Percentiles rank a stretch among this genome's conserved stretches.
Evolutionary conservation across 169 alveolate species (phyloP).

Genomic region (Eimeria brunetti): DNA sequence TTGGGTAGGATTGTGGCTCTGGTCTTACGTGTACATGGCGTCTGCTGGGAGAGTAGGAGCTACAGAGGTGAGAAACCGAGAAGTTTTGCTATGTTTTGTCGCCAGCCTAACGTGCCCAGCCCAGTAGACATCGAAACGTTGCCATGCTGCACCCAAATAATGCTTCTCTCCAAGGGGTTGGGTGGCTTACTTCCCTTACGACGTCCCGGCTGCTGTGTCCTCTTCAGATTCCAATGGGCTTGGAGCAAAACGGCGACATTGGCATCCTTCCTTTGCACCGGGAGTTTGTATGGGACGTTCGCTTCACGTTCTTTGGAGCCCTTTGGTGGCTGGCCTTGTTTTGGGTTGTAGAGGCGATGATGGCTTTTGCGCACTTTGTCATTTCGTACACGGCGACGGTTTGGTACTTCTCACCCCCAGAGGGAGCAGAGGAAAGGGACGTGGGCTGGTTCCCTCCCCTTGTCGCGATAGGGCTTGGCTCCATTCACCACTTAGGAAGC

Average conservation of each 20-base stretch:
- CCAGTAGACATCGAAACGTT: not conserved
- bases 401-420: constrained; percentile 81
- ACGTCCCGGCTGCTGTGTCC: not conserved
- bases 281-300: constrained; percentile 76
- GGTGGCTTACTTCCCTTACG: no score
- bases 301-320: constrained; percentile 63
- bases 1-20: constrained; percentile 72
- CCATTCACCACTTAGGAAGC: constrained; percentile 74
- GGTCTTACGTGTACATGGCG: constrained; percentile 64
- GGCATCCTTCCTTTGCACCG: constrained; percentile 71
- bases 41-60: constrained; percentile 65
- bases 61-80: constrained; percentile 21
- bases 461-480: constrained; percentile 70
- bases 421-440: constrained; percentile 77
- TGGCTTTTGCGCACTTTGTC: constrained; percentile 70
- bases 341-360: constrained; percentile 64
- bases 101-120: not conserved
- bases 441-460: constrained; percentile 80
- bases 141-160: not conserved
- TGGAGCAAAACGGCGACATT: constrained; percentile 78
- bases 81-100: not conserved
- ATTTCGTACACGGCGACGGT: constrained; percentile 77
- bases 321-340: constrained; percentile 73
- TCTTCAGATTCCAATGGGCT: constrained; percentile 65
- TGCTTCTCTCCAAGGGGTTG: no score